Conservation (phyloP, 1,284 basidiomycete genomes). For the Irpex lacteus region DNA sequence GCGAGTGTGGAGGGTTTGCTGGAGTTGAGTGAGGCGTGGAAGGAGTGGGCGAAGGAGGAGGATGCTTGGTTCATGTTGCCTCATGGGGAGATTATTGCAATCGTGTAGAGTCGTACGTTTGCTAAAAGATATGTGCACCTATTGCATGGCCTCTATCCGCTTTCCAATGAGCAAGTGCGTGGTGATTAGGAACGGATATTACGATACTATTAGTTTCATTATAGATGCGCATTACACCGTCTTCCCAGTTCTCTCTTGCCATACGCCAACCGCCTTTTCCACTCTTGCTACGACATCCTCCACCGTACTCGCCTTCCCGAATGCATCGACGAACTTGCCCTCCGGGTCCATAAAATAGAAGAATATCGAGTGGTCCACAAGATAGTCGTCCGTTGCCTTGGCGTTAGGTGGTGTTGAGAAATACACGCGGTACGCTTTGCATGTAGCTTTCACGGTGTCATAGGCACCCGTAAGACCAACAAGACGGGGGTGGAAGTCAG, state of each 20-base stretch:
- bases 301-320: constrained; percentile 79
- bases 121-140: no score
- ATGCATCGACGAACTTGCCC: constrained; percentile 95
- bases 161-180: constrained; percentile 38
- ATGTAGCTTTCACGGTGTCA: constrained; percentile 82
- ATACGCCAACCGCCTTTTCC: constrained; percentile 53
- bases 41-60: constrained; percentile 29
- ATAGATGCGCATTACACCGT: constrained; percentile 23
- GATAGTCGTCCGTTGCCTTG: constrained; percentile 85
- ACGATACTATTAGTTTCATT: background rate
- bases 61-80: constrained; percentile 34
- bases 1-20: constrained; percentile 27
- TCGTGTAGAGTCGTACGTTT: background rate
- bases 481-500: constrained; percentile 91
- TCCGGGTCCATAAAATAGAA: constrained; percentile 98
- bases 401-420: constrained; percentile 97
- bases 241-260: constrained; percentile 43
- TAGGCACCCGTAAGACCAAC: constrained; percentile 89
- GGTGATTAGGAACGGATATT: background rate
- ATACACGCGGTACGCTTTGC: constrained; percentile 97
- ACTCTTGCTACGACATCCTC: constrained; percentile 70
- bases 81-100: constrained; percentile 31
- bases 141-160: constrained; percentile 47
- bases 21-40: constrained; percentile 25
- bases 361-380: constrained; percentile 97